Evolutionary conservation across 768 basidiomycete species (phyloP), one percentile per base, ranked within the genome.

Genomic region (Candolleomyces efflorescens): DNA sequence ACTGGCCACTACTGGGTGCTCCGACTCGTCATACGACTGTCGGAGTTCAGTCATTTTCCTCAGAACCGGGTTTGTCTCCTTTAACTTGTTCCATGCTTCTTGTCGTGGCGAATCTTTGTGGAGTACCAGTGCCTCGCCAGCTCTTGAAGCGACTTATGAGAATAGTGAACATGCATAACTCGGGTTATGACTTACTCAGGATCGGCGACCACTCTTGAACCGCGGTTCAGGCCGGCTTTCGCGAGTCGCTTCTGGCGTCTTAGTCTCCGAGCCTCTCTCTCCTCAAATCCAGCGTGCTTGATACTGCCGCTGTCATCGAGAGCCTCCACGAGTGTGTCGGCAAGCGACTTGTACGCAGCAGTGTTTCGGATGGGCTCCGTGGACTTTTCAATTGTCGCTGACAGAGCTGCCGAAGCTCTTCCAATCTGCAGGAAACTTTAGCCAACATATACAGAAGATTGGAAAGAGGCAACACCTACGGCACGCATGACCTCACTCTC

Each of bases 281-380:
- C 95, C 70, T 96, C 93, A 62, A 94, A 98, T 0, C 97, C 97
- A 50, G 92, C 95, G 71, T 96, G 92, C 63, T 94, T 93, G 3
- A 93, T 90, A 62, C 87, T 92, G 3, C 90, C 91, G 56, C 90
- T 92, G 71, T 98, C 95, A 60, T 98, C 94, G 41, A 99, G 79
- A 2, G 94, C 92, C 61, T 99, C 97, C 3, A 94, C 76, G 13
- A 99, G 75, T 1, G 92, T 92, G 46, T 96, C 93, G 0, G 93
- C 84, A 6, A 98, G 76, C 0, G 87, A 78, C 75, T 97, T 97
- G 77, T 99, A 99, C 0, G 96, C 92, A 13, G 84, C 87, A 2
- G 96, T 99, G 61, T 97, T 94, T 44, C 97, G 89, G 59, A 99
- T 90, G n/a, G 96, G 96, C 60, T 96, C 94, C 3, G 97, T 98